These are phyloP conservation scores for Antitrichia curtipendula DNA, from an alignment of 225 moss, liverwort and hornwort genomes.

Conservation along the genomic window DNA sequence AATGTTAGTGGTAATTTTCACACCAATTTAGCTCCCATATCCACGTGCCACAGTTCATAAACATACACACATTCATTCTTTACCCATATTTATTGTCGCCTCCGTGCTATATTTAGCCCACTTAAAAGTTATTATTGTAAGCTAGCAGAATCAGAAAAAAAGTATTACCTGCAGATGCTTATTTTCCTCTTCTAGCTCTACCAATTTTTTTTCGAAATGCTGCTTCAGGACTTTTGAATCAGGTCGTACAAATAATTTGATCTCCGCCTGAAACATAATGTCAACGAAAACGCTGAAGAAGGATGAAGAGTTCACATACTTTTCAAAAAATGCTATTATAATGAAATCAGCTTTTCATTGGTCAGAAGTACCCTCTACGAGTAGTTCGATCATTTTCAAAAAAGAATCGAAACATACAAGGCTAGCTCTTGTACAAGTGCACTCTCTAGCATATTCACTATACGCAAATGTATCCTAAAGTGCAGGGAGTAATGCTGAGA, in stretches of 20 bases:
- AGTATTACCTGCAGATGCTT: slow-evolving; percentile 58
- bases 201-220: slow-evolving; percentile 72
- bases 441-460: background rate
- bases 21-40: background rate
- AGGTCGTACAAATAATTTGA: slow-evolving; percentile 60
- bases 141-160: background rate
- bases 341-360: background rate
- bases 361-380: background rate
- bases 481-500: background rate
- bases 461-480: background rate
- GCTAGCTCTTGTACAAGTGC: background rate
- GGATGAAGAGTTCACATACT: background rate
- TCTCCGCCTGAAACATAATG: slow-evolving; percentile 52
- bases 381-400: background rate
- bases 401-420: background rate
- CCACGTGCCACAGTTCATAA: background rate
- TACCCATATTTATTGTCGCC: background rate
- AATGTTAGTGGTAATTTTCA: background rate
- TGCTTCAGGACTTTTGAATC: slow-evolving; percentile 61
- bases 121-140: background rate
- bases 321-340: background rate
- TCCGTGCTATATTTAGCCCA: background rate
- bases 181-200: slow-evolving; percentile 90
- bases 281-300: background rate
- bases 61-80: background rate